phyloP scores from a whole-genome alignment of 2,329 filamentous ascomycete species.

The Acrodontium crateriforme region DNA sequence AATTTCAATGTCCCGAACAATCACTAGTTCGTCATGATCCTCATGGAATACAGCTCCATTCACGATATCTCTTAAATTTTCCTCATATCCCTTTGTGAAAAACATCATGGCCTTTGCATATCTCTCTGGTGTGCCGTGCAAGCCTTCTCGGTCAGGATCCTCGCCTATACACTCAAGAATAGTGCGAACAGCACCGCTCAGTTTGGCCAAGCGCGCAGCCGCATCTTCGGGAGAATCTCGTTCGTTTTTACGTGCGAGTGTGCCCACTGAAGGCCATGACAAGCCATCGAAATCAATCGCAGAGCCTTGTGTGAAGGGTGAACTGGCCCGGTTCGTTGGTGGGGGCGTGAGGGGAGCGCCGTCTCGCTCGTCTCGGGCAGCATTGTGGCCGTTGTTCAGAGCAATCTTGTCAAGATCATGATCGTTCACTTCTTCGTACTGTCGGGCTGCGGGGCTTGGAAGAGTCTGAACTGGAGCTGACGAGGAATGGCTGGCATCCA shows the following conservation, averaged over 20 bases:
- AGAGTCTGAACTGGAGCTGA: neutral
- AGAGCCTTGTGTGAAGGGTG: conserved; percentile 37
- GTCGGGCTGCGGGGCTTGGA: conserved; percentile 10
- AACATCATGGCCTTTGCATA: conserved; percentile 94
- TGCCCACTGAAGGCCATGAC: conserved; percentile 37
- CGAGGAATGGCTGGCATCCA: neutral
- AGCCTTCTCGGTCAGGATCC: conserved; percentile 49
- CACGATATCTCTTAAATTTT: conserved; percentile 80
- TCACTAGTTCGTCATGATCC: conserved; percentile 92
- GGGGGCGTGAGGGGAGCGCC: conserved; percentile 38
- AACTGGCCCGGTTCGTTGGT: conserved; percentile 32
- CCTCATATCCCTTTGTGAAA: conserved; percentile 93
- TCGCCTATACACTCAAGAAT: conserved; percentile 54
- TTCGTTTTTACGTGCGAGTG: conserved; percentile 17
- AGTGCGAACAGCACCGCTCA: conserved; percentile 49
- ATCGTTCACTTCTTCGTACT: conserved; percentile 30
- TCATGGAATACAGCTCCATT: conserved; percentile 89
- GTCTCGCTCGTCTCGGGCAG: conserved; percentile 39
- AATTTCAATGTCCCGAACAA: conserved; percentile 94
- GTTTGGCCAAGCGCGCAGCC: conserved; percentile 42
- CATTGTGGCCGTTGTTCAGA: conserved; percentile 8
- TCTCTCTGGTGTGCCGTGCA: conserved; percentile 58
- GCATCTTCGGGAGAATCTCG: conserved; percentile 40
- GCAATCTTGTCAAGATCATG: conserved; percentile 24
- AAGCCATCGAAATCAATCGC: conserved; percentile 42